A percentile compares a stretch with the other conserved stretches of the same genome.
Evolutionary conservation across 1,139 yeast genomes (phyloP).

Genomic region (Yamadazyma taylorii): DNA sequence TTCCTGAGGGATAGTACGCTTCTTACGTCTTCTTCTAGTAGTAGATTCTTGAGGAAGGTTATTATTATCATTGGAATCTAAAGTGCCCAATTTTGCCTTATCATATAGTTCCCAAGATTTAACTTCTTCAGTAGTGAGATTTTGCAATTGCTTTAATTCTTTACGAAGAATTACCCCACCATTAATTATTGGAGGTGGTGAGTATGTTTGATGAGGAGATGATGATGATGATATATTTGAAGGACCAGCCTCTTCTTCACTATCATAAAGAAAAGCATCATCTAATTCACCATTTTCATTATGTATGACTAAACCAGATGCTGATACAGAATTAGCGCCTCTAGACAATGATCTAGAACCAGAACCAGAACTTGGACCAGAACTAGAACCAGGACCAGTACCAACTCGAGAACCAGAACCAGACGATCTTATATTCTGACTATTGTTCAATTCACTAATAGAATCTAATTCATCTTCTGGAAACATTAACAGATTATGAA

Average conservation of each 20-base stretch:
- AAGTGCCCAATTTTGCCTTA: constrained; percentile 21
- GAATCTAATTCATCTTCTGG: background rate
- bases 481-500: background rate
- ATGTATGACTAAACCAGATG: constrained; percentile 25
- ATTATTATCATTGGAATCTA: constrained; percentile 8
- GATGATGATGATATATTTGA: background rate
- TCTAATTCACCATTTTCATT: constrained; percentile 38
- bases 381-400: background rate
- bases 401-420: background rate
- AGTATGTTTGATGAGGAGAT: background rate
- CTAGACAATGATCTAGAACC: background rate
- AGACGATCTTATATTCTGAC: no score
- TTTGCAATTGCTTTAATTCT: constrained; percentile 32
- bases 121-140: constrained; percentile 36
- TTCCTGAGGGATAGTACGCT: constrained; percentile 16
- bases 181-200: constrained; percentile 26
- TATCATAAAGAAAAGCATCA: constrained; percentile 31
- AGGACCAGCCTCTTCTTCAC: constrained; percentile 10
- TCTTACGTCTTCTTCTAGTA: constrained; percentile 26
- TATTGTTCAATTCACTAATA: no score
- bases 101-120: constrained; percentile 44
- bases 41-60: constrained; percentile 5
- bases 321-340: no score
- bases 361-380: background rate
- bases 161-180: constrained; percentile 44